Conservation (phyloP, 352 stramenopile genomes). For the Globisporangium paddicum region DNA sequence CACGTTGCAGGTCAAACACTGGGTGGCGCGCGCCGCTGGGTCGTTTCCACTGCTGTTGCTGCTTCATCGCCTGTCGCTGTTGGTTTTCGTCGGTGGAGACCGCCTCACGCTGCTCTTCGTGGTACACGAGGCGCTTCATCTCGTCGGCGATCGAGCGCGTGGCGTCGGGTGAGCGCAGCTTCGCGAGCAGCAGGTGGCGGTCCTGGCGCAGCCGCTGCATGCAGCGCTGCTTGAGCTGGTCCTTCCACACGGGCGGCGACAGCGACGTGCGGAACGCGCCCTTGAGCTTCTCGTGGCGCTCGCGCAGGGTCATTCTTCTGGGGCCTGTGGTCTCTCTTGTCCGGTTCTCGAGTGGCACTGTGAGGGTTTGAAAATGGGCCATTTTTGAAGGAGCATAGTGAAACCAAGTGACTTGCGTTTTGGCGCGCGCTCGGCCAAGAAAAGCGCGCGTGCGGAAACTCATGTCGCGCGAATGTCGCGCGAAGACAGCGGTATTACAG, state of each 20-base stretch:
- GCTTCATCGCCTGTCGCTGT: not conserved
- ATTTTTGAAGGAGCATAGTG: not conserved
- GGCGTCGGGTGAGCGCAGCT: conserved; percentile 51
- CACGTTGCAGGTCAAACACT: conserved; percentile 29
- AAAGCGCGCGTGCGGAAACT: not conserved
- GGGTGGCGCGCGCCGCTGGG: conserved; percentile 15
- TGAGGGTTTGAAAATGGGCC: conserved; percentile 1
- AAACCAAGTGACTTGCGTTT: not conserved
- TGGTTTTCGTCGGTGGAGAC: not conserved
- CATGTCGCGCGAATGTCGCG: not conserved
- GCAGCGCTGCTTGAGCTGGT: conserved; percentile 69
- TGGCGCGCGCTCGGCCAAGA: conserved; percentile 2
- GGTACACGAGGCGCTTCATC: conserved; percentile 54
- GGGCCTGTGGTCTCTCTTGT: not conserved
- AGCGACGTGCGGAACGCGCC: conserved; percentile 35
- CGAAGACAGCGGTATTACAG: too few species aligned
- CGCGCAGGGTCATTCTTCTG: conserved; percentile 8
- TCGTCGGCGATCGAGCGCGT: conserved; percentile 46
- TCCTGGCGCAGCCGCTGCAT: conserved; percentile 64
- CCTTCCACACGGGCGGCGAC: conserved; percentile 70
- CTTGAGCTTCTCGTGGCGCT: conserved; percentile 17
- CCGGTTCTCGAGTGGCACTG: not conserved
- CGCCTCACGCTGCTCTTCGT: conserved; percentile 22
- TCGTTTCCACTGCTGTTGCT: not conserved
- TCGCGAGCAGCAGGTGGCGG: conserved; percentile 51